Conservation (phyloP, 352 stramenopile genomes). For the Pythium folliculosum region DNA sequence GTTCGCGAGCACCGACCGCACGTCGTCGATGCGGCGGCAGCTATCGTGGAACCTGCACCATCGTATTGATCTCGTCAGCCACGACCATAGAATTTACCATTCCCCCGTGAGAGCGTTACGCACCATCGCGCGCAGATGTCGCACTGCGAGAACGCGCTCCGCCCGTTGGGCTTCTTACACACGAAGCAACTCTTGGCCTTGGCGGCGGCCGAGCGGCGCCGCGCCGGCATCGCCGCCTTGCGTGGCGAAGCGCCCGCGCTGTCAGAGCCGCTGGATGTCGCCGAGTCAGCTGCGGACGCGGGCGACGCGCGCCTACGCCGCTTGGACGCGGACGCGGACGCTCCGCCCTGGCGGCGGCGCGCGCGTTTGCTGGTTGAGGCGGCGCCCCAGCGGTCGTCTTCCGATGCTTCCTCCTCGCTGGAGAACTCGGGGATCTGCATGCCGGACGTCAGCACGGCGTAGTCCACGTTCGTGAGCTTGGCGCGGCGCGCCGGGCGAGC, state of each 20-base stretch:
- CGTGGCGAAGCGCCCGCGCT: not conserved
- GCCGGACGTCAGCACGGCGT: slow-evolving; percentile 72
- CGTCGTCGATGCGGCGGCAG: slow-evolving; percentile 25
- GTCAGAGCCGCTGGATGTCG: not conserved
- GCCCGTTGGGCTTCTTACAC: slow-evolving; percentile 44
- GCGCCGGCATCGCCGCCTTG: not conserved
- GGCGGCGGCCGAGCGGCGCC: not conserved
- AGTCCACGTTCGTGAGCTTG: slow-evolving; percentile 79
- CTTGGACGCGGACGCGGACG: not conserved
- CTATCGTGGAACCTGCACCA: slow-evolving; percentile 30
- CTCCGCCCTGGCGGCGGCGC: slow-evolving; percentile 1
- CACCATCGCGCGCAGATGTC: slow-evolving; percentile 74
- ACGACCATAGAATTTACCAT: no score
- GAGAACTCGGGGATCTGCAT: slow-evolving; percentile 85
- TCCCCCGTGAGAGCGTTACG: not conserved
- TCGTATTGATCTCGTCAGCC: no score
- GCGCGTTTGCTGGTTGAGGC: not conserved
- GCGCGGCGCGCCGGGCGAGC: slow-evolving; percentile 57
- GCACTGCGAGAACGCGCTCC: slow-evolving; percentile 64
- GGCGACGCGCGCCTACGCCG: slow-evolving; percentile 4
- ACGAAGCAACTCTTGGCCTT: slow-evolving; percentile 54
- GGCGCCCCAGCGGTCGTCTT: slow-evolving; percentile 40
- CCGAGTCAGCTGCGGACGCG: no score
- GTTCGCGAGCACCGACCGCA: slow-evolving; percentile 63
- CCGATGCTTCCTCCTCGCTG: slow-evolving; percentile 55